Conservation (phyloP, 23 red algal genomes). For the Gracilaria domingensis region DNA sequence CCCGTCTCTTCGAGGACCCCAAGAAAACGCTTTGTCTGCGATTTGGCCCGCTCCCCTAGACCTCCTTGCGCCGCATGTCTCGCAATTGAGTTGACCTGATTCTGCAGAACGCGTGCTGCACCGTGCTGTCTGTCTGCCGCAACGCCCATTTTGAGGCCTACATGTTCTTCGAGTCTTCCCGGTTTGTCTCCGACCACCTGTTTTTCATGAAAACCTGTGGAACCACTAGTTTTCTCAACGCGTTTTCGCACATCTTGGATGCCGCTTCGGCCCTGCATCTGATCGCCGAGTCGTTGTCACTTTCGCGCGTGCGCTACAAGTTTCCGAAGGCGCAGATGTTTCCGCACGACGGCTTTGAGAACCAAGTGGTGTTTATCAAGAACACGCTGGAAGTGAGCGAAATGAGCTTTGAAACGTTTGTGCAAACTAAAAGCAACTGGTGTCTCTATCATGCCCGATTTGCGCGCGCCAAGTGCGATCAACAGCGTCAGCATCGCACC, state of each 20-base stretch:
- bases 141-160: conserved; percentile 82
- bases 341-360: conserved; percentile 77
- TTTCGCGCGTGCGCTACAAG: conserved; percentile 79
- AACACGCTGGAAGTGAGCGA: conserved; percentile 37
- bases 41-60: not conserved
- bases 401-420: conserved; percentile 28
- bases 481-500: not conserved
- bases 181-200: conserved; percentile 83
- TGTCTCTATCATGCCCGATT: conserved; percentile 65
- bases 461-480: not conserved
- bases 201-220: conserved; percentile 97
- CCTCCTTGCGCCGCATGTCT: conserved; percentile 55
- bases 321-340: conserved; percentile 80
- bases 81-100: conserved; percentile 68
- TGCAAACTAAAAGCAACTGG: conserved; percentile 5
- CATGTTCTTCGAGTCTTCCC: conserved; percentile 92
- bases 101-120: conserved; percentile 78
- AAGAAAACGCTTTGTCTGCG: conserved; percentile 91
- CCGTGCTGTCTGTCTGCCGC: conserved; percentile 65
- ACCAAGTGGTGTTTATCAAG: conserved; percentile 79
- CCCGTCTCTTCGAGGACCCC: conserved; percentile 81
- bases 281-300: conserved; percentile 51
- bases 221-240: conserved; percentile 82
- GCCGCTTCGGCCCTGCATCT: conserved; percentile 53
- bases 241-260: conserved; percentile 53